Evolutionary conservation across 495 filamentous ascomycete genomes (phyloP).

Genomic region (Lasiosphaeria ovina): DNA sequence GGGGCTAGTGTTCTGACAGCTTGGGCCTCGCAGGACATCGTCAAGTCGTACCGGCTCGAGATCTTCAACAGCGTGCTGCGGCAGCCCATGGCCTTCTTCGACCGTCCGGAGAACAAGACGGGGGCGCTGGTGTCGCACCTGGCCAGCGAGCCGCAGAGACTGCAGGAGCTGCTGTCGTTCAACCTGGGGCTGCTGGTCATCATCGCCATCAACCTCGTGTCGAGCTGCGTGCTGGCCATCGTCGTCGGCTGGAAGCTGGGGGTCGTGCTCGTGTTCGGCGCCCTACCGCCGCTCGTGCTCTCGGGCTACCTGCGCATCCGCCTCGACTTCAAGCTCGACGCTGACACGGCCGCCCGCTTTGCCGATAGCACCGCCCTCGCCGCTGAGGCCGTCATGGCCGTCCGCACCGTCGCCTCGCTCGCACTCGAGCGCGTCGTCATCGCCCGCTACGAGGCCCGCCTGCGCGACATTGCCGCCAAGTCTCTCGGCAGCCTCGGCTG

Average conservation of each 20-base stretch:
- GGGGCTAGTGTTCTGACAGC: neutral
- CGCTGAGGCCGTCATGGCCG: slow-evolving; percentile 53
- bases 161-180: slow-evolving; percentile 58
- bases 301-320: slow-evolving; percentile 49
- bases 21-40: slow-evolving; percentile 29
- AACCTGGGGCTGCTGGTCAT: slow-evolving; percentile 49
- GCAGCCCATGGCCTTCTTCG: slow-evolving; percentile 60
- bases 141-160: slow-evolving; percentile 52
- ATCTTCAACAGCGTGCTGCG: slow-evolving; percentile 53
- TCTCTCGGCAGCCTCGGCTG: slow-evolving; percentile 37
- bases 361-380: slow-evolving; percentile 55
- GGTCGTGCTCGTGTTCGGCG: slow-evolving; percentile 42
- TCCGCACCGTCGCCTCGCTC: slow-evolving; percentile 55
- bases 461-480: slow-evolving; percentile 29
- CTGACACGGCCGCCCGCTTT: slow-evolving; percentile 49
- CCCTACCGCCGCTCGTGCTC: slow-evolving; percentile 40
- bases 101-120: slow-evolving; percentile 55
- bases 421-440: slow-evolving; percentile 53
- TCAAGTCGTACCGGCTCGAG: slow-evolving; percentile 51
- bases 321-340: slow-evolving; percentile 53
- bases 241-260: slow-evolving; percentile 55
- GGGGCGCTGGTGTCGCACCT: slow-evolving; percentile 59
- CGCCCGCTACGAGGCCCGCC: slow-evolving; percentile 35
- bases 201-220: slow-evolving; percentile 45
- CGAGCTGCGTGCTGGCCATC: slow-evolving; percentile 46